These are phyloP conservation scores for Puccinia horiana DNA, from an alignment of 1,284 basidiomycete species.

Conservation along the genomic window DNA sequence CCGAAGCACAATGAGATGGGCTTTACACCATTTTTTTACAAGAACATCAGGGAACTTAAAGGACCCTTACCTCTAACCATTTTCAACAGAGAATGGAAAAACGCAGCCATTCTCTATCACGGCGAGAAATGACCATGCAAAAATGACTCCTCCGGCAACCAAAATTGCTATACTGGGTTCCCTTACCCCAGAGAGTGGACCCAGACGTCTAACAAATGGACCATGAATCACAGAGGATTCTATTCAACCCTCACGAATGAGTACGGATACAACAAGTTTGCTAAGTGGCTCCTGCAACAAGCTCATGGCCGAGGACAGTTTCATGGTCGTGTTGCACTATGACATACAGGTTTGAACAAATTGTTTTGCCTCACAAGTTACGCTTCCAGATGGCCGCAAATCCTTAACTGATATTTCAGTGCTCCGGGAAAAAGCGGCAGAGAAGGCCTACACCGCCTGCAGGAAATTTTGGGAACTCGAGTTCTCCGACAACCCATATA, in stretches of 20 bases:
- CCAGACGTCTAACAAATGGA: background rate
- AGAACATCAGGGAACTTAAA: background rate
- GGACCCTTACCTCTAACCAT: slow-evolving; percentile 13
- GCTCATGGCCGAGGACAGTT: background rate
- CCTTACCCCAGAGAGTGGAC: background rate
- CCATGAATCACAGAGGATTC: background rate
- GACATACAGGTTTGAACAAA: background rate
- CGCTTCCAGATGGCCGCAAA: too few relatives aligned
- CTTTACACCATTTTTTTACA: background rate
- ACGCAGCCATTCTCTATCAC: background rate
- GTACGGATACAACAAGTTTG: background rate
- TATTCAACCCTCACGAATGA: background rate
- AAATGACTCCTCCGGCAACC: background rate
- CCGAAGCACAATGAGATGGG: background rate
- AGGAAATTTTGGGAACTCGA: too few relatives aligned
- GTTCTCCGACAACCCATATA: too few relatives aligned
- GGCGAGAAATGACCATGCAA: background rate
- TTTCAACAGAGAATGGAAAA: background rate
- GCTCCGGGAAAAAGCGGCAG: background rate
- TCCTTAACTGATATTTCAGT: background rate
- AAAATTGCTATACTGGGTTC: background rate
- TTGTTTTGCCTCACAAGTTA: background rate
- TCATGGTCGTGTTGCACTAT: background rate
- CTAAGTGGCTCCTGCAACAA: background rate
- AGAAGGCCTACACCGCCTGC: too few relatives aligned